Percentiles rank a stretch among this genome's conserved stretches.
These are phyloP conservation scores for Fusarium albidum DNA, from an alignment of 2,329 filamentous ascomycete genomes.

Conservation along the genomic window DNA sequence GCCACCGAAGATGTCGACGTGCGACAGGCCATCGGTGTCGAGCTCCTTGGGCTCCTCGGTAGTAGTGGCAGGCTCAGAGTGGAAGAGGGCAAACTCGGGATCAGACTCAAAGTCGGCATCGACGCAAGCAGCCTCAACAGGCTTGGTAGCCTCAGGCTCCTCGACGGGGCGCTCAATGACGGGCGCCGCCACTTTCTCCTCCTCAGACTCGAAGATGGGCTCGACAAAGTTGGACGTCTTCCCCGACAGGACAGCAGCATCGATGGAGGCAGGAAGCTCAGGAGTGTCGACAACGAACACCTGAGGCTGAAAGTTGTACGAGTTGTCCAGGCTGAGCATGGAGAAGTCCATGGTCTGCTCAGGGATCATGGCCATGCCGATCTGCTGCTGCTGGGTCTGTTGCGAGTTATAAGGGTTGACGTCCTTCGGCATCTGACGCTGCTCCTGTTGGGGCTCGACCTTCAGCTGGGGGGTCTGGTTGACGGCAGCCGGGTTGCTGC, in stretches of 20 bases:
- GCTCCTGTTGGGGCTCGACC: conserved; percentile 53
- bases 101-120: conserved; percentile 70
- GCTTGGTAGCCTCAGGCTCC: conserved; percentile 43
- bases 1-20: conserved; percentile 58
- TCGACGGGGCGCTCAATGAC: conserved; percentile 59
- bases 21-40: conserved; percentile 52
- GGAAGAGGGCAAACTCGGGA: conserved; percentile 68
- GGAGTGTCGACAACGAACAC: conserved; percentile 81
- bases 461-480: conserved; percentile 50
- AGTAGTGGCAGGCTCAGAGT: conserved; percentile 48
- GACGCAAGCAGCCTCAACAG: conserved; percentile 38
- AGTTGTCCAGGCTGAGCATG: conserved; percentile 68
- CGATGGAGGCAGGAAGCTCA: conserved; percentile 67
- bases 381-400: conserved; percentile 69
- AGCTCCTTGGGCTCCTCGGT: conserved; percentile 47
- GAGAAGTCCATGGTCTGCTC: conserved; percentile 80
- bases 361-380: conserved; percentile 84
- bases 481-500: conserved; percentile 62
- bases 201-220: conserved; percentile 52
- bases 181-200: conserved; percentile 66
- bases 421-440: conserved; percentile 69
- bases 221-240: conserved; percentile 69
- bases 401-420: conserved; percentile 67
- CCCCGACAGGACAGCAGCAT: conserved; percentile 71
- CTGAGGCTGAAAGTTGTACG: conserved; percentile 71